Evolutionary conservation across 176 grass and related monocot species (phyloP).

Genomic region (Zizania latifolia): DNA sequence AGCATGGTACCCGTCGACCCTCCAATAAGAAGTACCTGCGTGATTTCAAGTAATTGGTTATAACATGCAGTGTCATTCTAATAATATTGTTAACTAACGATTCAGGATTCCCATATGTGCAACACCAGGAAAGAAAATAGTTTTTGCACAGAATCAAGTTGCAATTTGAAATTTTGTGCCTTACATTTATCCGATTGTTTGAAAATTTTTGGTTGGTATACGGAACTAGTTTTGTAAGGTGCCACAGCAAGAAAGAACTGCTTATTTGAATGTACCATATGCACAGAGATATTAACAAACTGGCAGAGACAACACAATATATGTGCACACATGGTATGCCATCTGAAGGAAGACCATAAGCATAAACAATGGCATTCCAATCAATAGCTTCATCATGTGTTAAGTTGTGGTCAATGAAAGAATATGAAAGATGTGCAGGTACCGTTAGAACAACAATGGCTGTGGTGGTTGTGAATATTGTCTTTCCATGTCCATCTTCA

Average conservation of each 20-base stretch:
- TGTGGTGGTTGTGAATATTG: constrained; percentile 90
- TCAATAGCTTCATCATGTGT: neutral
- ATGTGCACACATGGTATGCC: neutral
- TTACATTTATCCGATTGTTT: constrained; percentile 1
- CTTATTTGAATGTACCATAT: neutral
- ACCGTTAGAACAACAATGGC: constrained; percentile 98
- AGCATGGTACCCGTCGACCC: constrained; percentile 97
- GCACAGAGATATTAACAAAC: neutral
- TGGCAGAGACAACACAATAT: neutral
- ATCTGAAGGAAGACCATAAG: neutral
- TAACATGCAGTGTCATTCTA: neutral
- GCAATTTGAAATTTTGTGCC: neutral
- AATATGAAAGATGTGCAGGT: constrained; percentile 24
- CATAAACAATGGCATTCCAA: neutral
- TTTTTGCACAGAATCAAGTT: neutral
- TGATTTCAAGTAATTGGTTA: constrained; percentile 12
- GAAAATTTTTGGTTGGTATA: neutral
- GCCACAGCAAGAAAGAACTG: constrained; percentile 1
- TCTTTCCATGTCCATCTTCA: constrained; percentile 93
- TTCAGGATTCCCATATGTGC: neutral
- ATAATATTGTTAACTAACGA: neutral
- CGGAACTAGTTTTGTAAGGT: neutral
- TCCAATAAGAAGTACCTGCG: constrained; percentile 92
- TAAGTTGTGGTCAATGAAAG: neutral
- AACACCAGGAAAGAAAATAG: neutral